These are phyloP conservation scores for Truncatella angustata DNA, from an alignment of 2,329 filamentous ascomycete species.

Conservation along the genomic window DNA sequence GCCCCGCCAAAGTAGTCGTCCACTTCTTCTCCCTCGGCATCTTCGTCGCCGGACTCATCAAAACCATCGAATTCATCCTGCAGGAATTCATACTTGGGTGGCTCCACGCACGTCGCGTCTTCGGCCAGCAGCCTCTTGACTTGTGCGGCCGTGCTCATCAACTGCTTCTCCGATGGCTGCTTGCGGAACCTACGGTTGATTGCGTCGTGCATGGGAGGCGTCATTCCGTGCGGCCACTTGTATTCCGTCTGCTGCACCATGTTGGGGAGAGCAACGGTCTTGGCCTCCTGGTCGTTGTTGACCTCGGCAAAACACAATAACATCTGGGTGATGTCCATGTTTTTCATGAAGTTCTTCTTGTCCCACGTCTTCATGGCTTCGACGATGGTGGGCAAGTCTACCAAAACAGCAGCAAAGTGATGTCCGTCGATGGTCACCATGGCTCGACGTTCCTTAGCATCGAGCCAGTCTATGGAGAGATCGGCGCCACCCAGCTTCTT, in stretches of 20 bases:
- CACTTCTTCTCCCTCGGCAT: slow-evolving; percentile 53
- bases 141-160: slow-evolving; percentile 78
- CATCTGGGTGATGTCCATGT: slow-evolving; percentile 87
- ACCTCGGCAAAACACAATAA: slow-evolving; percentile 73
- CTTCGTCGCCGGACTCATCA: slow-evolving; percentile 42
- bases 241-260: slow-evolving; percentile 65
- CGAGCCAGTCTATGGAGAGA: slow-evolving; percentile 77
- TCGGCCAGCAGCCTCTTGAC: slow-evolving; percentile 71
- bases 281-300: slow-evolving; percentile 63
- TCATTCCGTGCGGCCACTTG: slow-evolving; percentile 82
- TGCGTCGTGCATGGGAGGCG: slow-evolving; percentile 84
- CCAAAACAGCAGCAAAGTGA: slow-evolving; percentile 73
- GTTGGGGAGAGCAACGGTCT: slow-evolving; percentile 64
- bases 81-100: slow-evolving; percentile 60
- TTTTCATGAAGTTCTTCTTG: slow-evolving; percentile 82
- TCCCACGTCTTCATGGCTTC: slow-evolving; percentile 96
- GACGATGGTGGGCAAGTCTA: slow-evolving; percentile 83
- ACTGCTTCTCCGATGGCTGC: slow-evolving; percentile 77
- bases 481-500: slow-evolving; percentile 68
- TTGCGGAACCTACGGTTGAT: slow-evolving; percentile 81
- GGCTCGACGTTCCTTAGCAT: slow-evolving; percentile 70
- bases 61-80: slow-evolving; percentile 45
- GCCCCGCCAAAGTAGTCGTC: slow-evolving; percentile 44
- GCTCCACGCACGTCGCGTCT: slow-evolving; percentile 61
- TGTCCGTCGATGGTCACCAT: slow-evolving; percentile 67